These are phyloP conservation scores for Trichoderma oligosporum DNA, from an alignment of 2,329 filamentous ascomycete genomes.

Conservation along the genomic window DNA sequence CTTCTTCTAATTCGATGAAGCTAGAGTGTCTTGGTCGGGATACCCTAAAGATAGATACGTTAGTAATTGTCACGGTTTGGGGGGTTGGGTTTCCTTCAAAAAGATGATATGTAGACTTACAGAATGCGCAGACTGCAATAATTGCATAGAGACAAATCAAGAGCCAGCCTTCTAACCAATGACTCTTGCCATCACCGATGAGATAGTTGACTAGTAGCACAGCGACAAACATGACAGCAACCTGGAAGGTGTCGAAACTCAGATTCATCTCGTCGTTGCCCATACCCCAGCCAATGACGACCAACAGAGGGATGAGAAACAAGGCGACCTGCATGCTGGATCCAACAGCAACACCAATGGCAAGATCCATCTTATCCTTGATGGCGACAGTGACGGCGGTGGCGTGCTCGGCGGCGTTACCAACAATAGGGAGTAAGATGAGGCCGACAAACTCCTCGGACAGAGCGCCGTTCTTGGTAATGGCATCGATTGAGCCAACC, in stretches of 20 bases:
- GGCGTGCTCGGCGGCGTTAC: conserved; percentile 77
- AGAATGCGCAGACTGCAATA: conserved; percentile 66
- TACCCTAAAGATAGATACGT: conserved; percentile 12
- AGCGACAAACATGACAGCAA: conserved; percentile 78
- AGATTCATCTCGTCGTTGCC: conserved; percentile 69
- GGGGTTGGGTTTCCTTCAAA: background rate
- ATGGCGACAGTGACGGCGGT: conserved; percentile 75
- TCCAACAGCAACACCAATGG: conserved; percentile 75
- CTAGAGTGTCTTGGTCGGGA: conserved; percentile 10
- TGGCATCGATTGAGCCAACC: conserved; percentile 66
- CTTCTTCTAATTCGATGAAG: background rate
- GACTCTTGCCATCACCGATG: conserved; percentile 76
- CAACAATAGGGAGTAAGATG: conserved; percentile 78
- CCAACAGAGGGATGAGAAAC: conserved; percentile 72
- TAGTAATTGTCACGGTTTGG: background rate
- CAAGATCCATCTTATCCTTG: conserved; percentile 83
- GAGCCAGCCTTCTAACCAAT: conserved; percentile 75
- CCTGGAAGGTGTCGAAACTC: conserved; percentile 84
- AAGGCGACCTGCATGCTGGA: conserved; percentile 78
- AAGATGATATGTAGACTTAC: conserved; percentile 40
- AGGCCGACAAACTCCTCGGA: conserved; percentile 74
- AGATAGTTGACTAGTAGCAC: conserved; percentile 84
- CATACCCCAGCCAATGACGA: conserved; percentile 76
- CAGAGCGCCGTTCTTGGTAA: conserved; percentile 57
- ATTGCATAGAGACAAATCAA: conserved; percentile 76